Conservation (phyloP, 2,329 filamentous ascomycete species). For the Nakataea oryzae region DNA sequence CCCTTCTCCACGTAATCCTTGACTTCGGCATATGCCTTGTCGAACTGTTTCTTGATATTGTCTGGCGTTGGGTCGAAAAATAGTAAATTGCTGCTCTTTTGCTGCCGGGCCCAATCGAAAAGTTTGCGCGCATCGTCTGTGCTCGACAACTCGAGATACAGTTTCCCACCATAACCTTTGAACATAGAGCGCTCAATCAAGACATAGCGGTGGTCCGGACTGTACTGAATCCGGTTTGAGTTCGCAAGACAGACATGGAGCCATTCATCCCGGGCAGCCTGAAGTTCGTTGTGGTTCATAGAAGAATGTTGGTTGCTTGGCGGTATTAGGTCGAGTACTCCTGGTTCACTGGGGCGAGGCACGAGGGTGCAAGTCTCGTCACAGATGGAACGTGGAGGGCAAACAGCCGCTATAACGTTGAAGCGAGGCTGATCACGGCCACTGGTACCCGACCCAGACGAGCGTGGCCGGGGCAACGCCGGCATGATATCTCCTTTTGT, state of each 20-base stretch:
- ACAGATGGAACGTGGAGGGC: not conserved
- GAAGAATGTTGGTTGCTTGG: not conserved
- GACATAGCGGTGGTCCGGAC: not conserved
- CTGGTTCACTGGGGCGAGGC: not conserved
- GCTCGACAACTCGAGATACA: constrained; percentile 5
- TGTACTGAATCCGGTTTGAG: not conserved
- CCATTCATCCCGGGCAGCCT: not conserved
- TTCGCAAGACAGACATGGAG: not conserved
- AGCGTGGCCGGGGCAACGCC: not conserved
- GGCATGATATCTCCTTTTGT: not conserved
- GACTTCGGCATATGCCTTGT: not conserved
- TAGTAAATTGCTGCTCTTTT: not conserved
- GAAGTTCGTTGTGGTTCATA: not conserved
- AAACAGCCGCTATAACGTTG: not conserved
- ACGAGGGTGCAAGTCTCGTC: not conserved
- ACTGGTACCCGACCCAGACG: not conserved
- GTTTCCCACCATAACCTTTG: not conserved
- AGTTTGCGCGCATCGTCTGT: constrained; percentile 2
- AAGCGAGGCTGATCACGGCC: not conserved
- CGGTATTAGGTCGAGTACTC: not conserved
- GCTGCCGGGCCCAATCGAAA: not conserved
- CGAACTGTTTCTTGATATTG: not conserved
- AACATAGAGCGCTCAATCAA: not conserved
- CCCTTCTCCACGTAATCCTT: not conserved
- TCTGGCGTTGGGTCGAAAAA: not conserved